Evolutionary conservation across 1,284 basidiomycete genomes (phyloP).

Genomic region (Cutaneotrichosporon spelunceum): DNA sequence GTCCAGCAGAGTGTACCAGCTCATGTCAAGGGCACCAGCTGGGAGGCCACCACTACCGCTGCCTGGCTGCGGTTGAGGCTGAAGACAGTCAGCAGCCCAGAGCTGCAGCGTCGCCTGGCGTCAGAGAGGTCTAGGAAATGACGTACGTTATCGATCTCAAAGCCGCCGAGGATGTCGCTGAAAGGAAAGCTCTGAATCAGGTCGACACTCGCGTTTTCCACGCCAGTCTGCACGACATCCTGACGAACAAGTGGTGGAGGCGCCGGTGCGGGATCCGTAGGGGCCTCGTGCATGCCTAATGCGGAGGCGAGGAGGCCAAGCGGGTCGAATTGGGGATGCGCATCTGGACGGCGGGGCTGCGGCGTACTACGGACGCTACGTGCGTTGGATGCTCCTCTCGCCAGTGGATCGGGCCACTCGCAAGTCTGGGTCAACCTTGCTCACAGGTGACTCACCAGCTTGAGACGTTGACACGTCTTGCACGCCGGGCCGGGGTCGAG

Average conservation of each 20-base stretch:
- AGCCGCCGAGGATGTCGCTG: background rate
- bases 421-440: background rate
- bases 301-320: constrained; percentile 1
- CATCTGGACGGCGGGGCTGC: background rate
- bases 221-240: background rate
- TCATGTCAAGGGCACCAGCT: background rate
- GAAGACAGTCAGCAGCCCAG: constrained; percentile 1
- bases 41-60: background rate
- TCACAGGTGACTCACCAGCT: background rate
- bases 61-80: constrained; percentile 1
- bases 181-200: constrained; percentile 2
- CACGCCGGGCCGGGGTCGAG: background rate
- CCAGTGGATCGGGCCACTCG: background rate
- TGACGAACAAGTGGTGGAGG: background rate
- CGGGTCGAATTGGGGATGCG: background rate
- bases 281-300: background rate
- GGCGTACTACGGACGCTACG: background rate
- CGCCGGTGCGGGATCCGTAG: background rate
- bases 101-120: background rate
- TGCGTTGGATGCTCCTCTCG: background rate
- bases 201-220: background rate
- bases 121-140: background rate
- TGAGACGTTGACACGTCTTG: constrained; percentile 4
- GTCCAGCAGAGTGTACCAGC: background rate
- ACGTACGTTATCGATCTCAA: background rate